Evolutionary conservation across 108 stramenopile genomes (phyloP), one percentile per base, ranked within the genome.

Genomic region (Discostella stelligeroides): DNA sequence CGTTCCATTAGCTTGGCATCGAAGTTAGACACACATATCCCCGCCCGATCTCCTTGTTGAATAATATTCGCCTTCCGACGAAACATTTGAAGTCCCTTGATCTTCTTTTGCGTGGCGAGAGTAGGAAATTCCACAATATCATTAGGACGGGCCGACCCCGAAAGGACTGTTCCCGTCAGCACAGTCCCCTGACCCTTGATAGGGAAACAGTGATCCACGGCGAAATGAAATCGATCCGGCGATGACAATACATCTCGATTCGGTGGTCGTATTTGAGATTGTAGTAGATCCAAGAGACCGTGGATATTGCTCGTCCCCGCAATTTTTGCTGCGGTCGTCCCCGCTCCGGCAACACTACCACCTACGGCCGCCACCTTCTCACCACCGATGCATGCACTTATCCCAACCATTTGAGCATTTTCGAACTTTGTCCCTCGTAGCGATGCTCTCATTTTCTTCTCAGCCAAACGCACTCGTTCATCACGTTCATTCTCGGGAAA

Each of bases 1-100:
- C 99, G 88, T 70, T 99, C 99, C 55, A 99, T 65, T 20, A 88
- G 60, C 58, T 87, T 90, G 46, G 97, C 75, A 75, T 98, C 98
- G 24, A 99, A 92, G 47, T 90, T 90, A 29, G 95, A 74, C 17
- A 99, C 83, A 59, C 97, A 98, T 13, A 99, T 83, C 8, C 97
- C 99, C 8, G 96, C 97, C 39, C 99, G 90, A 85, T 99, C 99
- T 2, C 99, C 99, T 60, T 95, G 89, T 47, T 80, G 77, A 43
- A 96, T 84, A 6, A 63, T 40, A 34, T 63, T 57, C 2, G 96
- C 95, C 38, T 91, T 82, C 51, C 87, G 77, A 62, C 90, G 91
- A 79, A 99, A 99, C 92, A 97, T 96, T 85, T 99, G 98, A 73
- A 98, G 92, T 21, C 89, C 89, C 67, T 98, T 98, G 57, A 99